phyloP scores from a whole-genome alignment of 768 basidiomycete genomes.

The Lentinula sp. region DNA sequence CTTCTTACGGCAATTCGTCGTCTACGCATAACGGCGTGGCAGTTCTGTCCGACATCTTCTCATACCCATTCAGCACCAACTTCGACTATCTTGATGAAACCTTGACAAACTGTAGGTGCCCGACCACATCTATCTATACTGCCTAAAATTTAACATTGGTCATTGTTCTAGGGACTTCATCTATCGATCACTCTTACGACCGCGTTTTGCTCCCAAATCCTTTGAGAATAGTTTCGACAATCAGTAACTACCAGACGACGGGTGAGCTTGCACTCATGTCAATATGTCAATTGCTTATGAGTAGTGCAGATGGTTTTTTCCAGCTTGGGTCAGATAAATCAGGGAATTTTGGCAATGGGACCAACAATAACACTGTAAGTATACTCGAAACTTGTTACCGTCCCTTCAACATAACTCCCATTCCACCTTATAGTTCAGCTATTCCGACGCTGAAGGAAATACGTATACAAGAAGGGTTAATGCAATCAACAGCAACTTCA shows the following conservation, averaged over 20 bases:
- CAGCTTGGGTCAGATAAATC: slow-evolving; percentile 11
- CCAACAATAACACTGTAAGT: slow-evolving; percentile 30
- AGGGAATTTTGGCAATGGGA: slow-evolving; percentile 37
- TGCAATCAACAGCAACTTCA: slow-evolving; percentile 19
- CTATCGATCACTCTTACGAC: slow-evolving; percentile 18
- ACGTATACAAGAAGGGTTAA: slow-evolving; percentile 38
- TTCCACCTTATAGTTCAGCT: slow-evolving; percentile 26
- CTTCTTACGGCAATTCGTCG: slow-evolving; percentile 29
- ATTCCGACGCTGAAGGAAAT: slow-evolving; percentile 34
- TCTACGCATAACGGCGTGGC: slow-evolving; percentile 42
- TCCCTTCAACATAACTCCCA: too few relatives aligned
- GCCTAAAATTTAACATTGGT: background rate
- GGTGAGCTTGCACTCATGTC: background rate
- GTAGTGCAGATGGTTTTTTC: slow-evolving; percentile 32
- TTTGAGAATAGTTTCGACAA: slow-evolving; percentile 38
- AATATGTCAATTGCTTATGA: background rate
- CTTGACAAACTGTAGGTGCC: slow-evolving; percentile 18
- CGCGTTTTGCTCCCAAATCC: slow-evolving; percentile 35
- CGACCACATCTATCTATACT: slow-evolving; percentile 12
- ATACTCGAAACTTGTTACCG: background rate
- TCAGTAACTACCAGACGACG: slow-evolving; percentile 36
- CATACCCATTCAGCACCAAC: slow-evolving; percentile 41
- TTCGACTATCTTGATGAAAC: slow-evolving; percentile 23
- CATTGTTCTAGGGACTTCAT: slow-evolving; percentile 24
- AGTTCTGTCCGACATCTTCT: slow-evolving; percentile 33